Conservation (phyloP, 441 rosid genomes). For the Biscutella laevigata region DNA sequence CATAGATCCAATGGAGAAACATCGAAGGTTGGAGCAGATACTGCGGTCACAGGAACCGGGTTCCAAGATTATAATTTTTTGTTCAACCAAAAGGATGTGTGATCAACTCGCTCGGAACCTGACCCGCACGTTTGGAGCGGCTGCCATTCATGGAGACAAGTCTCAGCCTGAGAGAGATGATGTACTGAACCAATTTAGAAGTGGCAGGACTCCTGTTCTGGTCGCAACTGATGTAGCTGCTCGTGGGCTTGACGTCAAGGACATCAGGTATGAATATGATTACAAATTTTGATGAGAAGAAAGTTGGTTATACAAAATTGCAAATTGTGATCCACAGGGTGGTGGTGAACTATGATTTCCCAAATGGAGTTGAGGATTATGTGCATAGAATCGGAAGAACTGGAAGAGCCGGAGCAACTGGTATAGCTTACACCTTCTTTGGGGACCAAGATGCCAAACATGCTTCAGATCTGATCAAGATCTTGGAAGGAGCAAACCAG, state of each 20-base stretch:
- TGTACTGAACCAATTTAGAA: slow-evolving; percentile 74
- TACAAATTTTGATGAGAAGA: neutral
- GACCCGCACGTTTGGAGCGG: slow-evolving; percentile 72
- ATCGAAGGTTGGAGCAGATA: slow-evolving; percentile 77
- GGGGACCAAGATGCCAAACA: slow-evolving; percentile 84
- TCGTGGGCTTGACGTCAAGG: slow-evolving; percentile 94
- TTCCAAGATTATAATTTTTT: slow-evolving; percentile 80
- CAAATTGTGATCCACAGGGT: slow-evolving; percentile 42
- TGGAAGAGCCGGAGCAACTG: slow-evolving; percentile 97
- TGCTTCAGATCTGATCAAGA: slow-evolving; percentile 81
- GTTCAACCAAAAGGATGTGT: slow-evolving; percentile 97
- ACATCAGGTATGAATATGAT: slow-evolving; percentile 53
- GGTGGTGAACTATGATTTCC: slow-evolving; percentile 91
- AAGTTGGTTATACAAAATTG: neutral
- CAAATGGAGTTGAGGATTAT: slow-evolving; percentile 95
- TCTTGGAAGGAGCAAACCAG: slow-evolving; percentile 87
- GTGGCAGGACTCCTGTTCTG: slow-evolving; percentile 86
- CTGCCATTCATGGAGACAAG: slow-evolving; percentile 97
- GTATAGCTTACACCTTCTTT: slow-evolving; percentile 75
- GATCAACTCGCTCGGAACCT: slow-evolving; percentile 85
- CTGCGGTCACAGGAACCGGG: slow-evolving; percentile 86
- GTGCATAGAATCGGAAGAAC: slow-evolving; percentile 98
- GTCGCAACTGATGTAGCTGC: too few relatives aligned
- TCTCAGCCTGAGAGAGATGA: slow-evolving; percentile 87
- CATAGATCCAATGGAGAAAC: slow-evolving; percentile 73